These are phyloP conservation scores for Leishmania aethiopica DNA, from an alignment of 208 protist genomes.

Conservation along the genomic window DNA sequence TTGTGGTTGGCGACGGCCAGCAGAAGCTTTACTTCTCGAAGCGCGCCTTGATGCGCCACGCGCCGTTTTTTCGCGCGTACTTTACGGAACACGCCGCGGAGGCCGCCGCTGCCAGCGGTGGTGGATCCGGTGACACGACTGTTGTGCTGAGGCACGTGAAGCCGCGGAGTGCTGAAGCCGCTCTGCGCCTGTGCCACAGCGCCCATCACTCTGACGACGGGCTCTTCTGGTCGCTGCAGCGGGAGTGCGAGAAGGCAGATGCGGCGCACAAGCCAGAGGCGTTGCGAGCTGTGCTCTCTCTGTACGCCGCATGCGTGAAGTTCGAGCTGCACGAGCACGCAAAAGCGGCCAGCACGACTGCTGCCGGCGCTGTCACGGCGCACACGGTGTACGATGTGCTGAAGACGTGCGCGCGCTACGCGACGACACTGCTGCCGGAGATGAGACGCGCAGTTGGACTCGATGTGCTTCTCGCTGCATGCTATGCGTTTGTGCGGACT, in stretches of 20 bases:
- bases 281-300: conserved; percentile 25
- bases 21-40: conserved; percentile 25
- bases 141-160: conserved; percentile 26
- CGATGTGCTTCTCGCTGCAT: conserved; percentile 15
- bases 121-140: background rate
- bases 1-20: conserved; percentile 15
- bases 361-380: conserved; percentile 5
- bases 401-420: conserved; percentile 23
- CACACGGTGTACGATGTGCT: conserved; percentile 16
- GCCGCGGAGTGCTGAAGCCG: conserved; percentile 29
- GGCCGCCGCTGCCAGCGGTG: background rate
- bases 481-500: background rate
- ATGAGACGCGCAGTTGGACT: conserved; percentile 1
- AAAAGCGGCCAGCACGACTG: background rate
- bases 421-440: conserved; percentile 5
- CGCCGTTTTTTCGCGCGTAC: conserved; percentile 21
- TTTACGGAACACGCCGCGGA: conserved; percentile 10
- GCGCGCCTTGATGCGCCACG: conserved; percentile 15
- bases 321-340: conserved; percentile 40
- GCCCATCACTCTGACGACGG: conserved; percentile 23
- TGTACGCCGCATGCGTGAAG: conserved; percentile 34
- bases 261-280: background rate
- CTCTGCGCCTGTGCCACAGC: conserved; percentile 29
- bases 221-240: conserved; percentile 25
- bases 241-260: background rate